Conservation (phyloP, 805 yeast species). For the Kockiozyma suomiensis region DNA sequence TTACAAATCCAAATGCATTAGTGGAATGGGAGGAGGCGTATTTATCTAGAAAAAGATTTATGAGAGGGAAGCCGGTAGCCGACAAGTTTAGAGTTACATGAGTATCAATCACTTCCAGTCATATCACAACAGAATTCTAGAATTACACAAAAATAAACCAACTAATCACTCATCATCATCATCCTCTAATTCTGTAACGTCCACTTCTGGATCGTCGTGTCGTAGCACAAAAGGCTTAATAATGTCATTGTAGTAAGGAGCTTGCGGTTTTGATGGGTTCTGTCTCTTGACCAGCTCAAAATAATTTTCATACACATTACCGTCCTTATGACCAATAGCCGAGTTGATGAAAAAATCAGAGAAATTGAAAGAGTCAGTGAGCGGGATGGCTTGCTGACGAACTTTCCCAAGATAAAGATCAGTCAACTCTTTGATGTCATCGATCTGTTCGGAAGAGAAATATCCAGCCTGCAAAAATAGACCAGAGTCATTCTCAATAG, state of each 20-base stretch:
- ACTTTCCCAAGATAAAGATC: conserved; percentile 53
- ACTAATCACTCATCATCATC: conserved; percentile 24
- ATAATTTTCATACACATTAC: conserved; percentile 81
- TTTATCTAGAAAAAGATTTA: conserved; percentile 1
- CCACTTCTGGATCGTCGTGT: conserved; percentile 35
- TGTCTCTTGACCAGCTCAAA: conserved; percentile 63
- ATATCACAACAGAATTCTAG: neutral
- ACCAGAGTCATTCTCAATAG: conserved; percentile 71
- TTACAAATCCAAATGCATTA: conserved; percentile 30
- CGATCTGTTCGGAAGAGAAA: conserved; percentile 54
- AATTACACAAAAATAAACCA: neutral
- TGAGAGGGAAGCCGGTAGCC: neutral
- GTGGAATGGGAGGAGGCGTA: conserved; percentile 25
- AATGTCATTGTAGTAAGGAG: conserved; percentile 55
- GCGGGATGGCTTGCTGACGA: conserved; percentile 70
- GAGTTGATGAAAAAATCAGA: conserved; percentile 82
- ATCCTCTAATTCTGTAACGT: conserved; percentile 26
- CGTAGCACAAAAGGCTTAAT: conserved; percentile 45
- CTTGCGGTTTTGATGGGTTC: conserved; percentile 51
- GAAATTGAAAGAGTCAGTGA: conserved; percentile 82
- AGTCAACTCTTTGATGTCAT: conserved; percentile 48
- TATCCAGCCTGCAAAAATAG: conserved; percentile 67
- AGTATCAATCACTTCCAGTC: neutral
- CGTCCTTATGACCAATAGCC: conserved; percentile 77
- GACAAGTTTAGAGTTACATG: conserved; percentile 8